phyloP scores from a whole-genome alignment of 75 land plant genomes.

The Cunninghamia lanceolata region DNA sequence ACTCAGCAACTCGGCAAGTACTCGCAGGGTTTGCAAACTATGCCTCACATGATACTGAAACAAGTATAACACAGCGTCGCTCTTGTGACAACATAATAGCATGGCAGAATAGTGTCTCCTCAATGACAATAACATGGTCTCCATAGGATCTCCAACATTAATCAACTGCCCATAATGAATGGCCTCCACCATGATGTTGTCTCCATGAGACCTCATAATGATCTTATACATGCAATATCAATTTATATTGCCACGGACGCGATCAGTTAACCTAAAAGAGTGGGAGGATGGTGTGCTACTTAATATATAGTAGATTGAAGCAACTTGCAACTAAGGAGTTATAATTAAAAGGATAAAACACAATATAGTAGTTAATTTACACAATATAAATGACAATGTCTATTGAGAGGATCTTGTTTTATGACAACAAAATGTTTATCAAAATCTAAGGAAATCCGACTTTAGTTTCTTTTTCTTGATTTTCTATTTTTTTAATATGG shows the following conservation, averaged over 20 bases:
- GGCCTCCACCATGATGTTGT: neutral
- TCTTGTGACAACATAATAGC: no score
- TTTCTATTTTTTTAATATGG: neutral
- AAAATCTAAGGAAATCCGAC: neutral
- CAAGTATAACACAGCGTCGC: no score
- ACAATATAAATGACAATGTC: neutral
- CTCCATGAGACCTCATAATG: neutral
- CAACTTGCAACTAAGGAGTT: neutral
- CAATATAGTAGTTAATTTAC: neutral
- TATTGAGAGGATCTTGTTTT: neutral
- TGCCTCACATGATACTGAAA: no score
- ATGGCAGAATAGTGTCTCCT: no score
- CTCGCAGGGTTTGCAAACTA: no score
- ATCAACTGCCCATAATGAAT: neutral
- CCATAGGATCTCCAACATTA: neutral
- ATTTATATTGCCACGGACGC: neutral
- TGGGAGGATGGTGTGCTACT: neutral
- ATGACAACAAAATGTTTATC: neutral
- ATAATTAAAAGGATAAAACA: neutral
- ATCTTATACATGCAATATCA: neutral
- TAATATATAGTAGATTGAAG: neutral
- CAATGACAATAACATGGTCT: neutral
- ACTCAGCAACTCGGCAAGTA: no score
- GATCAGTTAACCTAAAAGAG: neutral
- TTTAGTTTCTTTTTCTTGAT: neutral